A percentile compares a stretch with the other conserved stretches of the same genome.
Evolutionary conservation across 495 filamentous ascomycete species (phyloP).

Genomic region (Bathelium albidoporum): DNA sequence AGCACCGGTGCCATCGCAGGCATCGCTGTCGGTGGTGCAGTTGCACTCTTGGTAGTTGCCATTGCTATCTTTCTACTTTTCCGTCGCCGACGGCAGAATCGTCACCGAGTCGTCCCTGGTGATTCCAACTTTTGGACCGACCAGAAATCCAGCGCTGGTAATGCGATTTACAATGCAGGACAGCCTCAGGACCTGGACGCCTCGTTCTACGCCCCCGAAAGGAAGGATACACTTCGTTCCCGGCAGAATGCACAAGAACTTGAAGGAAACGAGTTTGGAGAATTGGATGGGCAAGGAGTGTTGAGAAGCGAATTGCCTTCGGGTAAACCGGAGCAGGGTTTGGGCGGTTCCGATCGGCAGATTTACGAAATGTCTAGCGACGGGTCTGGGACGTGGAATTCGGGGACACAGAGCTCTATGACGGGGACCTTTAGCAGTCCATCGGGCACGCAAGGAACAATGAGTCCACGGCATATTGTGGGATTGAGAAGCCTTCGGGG

Average conservation of each 20-base stretch:
- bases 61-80: constrained; percentile 8
- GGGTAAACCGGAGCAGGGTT: neutral
- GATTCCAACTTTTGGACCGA: neutral
- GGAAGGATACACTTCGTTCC: neutral
- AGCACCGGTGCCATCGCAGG: constrained; percentile 13
- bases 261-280: neutral
- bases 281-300: neutral
- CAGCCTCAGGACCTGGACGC: neutral
- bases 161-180: neutral
- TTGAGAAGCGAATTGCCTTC: neutral
- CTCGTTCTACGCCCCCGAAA: neutral
- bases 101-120: neutral
- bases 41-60: neutral
- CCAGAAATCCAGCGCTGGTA: neutral
- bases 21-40: constrained; percentile 12
- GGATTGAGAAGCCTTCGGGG: neutral
- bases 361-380: neutral
- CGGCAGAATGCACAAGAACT: neutral
- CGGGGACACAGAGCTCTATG: neutral
- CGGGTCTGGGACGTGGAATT: neutral
- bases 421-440: neutral
- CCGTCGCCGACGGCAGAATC: constrained; percentile 12
- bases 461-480: neutral
- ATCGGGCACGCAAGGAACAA: neutral
- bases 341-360: neutral